phyloP scores from a whole-genome alignment of 2,329 filamentous ascomycete genomes.

The Neofusicoccum kwambonambiense region DNA sequence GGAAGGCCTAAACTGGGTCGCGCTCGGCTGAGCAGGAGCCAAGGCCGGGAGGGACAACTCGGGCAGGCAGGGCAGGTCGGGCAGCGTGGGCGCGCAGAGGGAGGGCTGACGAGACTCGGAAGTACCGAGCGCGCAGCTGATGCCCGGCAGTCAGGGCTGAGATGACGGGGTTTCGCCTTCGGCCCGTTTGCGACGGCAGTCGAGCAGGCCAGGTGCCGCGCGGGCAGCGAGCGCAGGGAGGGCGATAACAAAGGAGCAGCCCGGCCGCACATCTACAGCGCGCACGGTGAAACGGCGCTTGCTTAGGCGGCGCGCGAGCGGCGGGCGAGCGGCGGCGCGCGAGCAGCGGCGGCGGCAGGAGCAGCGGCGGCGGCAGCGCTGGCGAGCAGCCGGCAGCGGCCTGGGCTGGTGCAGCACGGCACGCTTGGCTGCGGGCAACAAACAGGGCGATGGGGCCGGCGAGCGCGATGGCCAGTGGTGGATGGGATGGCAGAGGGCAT shows the following conservation, averaged over 20 bases:
- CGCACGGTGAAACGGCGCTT: constrained; percentile 3
- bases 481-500: background rate
- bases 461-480: background rate
- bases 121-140: constrained; percentile 5
- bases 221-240: background rate
- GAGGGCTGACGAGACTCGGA: background rate
- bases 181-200: constrained; percentile 9
- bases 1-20: constrained; percentile 2
- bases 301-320: background rate
- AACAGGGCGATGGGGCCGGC: background rate
- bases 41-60: background rate
- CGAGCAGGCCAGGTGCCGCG: constrained; percentile 1
- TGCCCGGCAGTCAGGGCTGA: background rate
- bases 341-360: background rate
- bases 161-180: background rate
- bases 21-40: constrained; percentile 12
- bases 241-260: constrained; percentile 13
- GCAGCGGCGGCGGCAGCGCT: no score
- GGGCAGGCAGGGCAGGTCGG: background rate
- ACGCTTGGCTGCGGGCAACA: constrained; percentile 2
- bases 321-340: background rate
- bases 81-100: background rate
- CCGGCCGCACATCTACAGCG: background rate
- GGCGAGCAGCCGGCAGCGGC: background rate
- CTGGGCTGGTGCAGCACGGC: background rate